Conservation (phyloP, 176 grass and related monocot genomes). For the Triticum urartu region DNA sequence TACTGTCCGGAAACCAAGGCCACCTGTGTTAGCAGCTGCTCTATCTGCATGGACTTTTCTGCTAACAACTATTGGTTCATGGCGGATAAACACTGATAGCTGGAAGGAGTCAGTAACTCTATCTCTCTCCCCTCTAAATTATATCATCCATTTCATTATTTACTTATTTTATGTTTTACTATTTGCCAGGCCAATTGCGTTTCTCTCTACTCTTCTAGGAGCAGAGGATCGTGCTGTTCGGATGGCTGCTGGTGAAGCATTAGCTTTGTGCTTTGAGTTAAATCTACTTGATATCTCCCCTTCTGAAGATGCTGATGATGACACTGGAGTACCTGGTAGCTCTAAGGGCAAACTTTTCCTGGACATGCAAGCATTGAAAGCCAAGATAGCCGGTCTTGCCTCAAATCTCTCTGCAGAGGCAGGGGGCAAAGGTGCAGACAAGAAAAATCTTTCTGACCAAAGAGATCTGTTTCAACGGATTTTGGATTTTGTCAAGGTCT, state of each 20-base stretch:
- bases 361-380: constrained; percentile 86
- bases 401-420: constrained; percentile 73
- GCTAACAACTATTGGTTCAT: constrained; percentile 75
- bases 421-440: constrained; percentile 90
- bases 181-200: constrained; percentile 57
- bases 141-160: not conserved
- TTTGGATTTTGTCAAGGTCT: constrained; percentile 83
- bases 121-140: not conserved
- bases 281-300: constrained; percentile 65
- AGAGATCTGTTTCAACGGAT: constrained; percentile 84
- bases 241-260: constrained; percentile 95
- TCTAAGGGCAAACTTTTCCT: constrained; percentile 65
- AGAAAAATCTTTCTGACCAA: constrained; percentile 96
- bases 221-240: constrained; percentile 79
- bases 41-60: constrained; percentile 94
- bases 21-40: constrained; percentile 69
- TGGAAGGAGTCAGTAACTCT: constrained; percentile 84
- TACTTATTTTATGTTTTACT: constrained; percentile 9
- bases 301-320: constrained; percentile 41
- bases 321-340: constrained; percentile 37
- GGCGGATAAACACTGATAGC: constrained; percentile 84
- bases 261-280: constrained; percentile 83
- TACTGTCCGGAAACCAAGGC: constrained; percentile 55
- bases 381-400: constrained; percentile 71
- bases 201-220: constrained; percentile 80